Conservation (phyloP, 257 asterid species). For the Solanum arcanum region DNA sequence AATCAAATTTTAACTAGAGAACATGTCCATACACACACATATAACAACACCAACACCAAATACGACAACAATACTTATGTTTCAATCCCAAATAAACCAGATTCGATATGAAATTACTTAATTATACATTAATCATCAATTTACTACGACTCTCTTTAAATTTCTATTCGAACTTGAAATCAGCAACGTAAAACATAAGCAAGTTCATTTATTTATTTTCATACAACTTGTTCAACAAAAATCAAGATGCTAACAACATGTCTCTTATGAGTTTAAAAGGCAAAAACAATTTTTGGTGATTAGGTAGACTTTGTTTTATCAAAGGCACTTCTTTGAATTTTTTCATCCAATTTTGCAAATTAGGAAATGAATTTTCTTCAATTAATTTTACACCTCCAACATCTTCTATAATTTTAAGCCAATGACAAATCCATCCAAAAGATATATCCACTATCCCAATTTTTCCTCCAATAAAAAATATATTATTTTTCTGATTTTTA, state of each 20-base stretch:
- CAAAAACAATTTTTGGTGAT: neutral
- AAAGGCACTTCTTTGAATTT: neutral
- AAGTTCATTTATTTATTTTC: neutral
- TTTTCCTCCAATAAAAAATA: neutral
- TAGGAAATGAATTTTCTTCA: neutral
- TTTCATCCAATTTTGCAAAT: neutral
- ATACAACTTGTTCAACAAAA: neutral
- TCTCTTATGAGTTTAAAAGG: neutral
- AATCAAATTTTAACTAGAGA: neutral
- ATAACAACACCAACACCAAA: neutral
- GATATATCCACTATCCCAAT: slow-evolving; percentile 6
- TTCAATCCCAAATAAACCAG: neutral
- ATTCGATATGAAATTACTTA: too few relatives aligned
- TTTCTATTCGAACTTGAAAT: neutral
- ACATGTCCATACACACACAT: neutral
- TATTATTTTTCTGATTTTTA: neutral
- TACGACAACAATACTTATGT: neutral
- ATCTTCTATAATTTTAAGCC: slow-evolving; percentile 1
- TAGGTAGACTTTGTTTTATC: slow-evolving; percentile 1
- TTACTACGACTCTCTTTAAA: neutral
- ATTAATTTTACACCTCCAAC: neutral
- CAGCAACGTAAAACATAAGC: neutral
- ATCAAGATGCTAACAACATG: neutral
- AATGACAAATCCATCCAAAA: slow-evolving; percentile 4
- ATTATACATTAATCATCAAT: too few relatives aligned